Percentiles rank a stretch among this genome's conserved stretches.
Conservation (phyloP, 2,329 filamentous ascomycete genomes). For the Stachybotrys elegans region DNA sequence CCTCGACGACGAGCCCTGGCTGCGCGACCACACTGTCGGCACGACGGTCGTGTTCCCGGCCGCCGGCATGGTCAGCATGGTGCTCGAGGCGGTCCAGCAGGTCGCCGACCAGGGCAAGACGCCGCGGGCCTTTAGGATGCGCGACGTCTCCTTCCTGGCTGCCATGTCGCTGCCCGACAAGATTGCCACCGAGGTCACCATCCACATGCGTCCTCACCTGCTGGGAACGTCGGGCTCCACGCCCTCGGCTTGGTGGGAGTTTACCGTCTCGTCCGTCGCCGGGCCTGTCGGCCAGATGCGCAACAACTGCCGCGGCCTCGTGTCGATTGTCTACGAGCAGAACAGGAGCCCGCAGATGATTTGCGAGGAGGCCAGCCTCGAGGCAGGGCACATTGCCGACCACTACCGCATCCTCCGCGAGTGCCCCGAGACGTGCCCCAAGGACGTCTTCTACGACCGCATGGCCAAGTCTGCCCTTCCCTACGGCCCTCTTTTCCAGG, state of each 20-base stretch:
- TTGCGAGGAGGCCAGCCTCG: background rate
- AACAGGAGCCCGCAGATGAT: background rate
- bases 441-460: background rate
- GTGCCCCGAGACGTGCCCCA: background rate
- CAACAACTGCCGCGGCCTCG: background rate
- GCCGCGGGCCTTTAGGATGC: background rate
- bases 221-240: background rate
- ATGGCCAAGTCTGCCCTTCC: background rate
- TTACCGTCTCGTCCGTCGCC: background rate
- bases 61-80: slow-evolving; percentile 38
- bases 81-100: slow-evolving; percentile 28
- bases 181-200: background rate
- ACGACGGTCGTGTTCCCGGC: slow-evolving; percentile 8
- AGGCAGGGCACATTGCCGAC: background rate
- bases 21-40: slow-evolving; percentile 27
- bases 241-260: background rate
- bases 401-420: background rate
- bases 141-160: background rate
- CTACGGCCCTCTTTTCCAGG: background rate
- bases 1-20: slow-evolving; percentile 25
- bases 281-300: background rate
- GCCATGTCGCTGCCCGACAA: background rate
- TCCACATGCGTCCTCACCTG: background rate
- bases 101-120: background rate
- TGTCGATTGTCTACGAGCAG: background rate